These are phyloP conservation scores for Candida tallmaniae DNA, from an alignment of 805 yeast genomes.

Conservation along the genomic window DNA sequence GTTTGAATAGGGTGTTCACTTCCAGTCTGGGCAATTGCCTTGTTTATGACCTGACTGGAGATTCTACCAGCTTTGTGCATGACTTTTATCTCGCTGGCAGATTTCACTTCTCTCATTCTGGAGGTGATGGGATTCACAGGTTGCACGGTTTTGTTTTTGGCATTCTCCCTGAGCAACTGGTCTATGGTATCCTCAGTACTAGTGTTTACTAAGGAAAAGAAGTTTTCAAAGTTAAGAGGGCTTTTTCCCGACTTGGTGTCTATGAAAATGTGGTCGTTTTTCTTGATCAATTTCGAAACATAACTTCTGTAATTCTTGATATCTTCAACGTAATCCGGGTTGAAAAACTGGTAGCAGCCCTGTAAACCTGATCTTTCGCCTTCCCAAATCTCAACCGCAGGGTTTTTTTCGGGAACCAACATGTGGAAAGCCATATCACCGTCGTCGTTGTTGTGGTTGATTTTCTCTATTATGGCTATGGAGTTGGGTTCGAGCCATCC, in stretches of 20 bases:
- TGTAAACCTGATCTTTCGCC: slow-evolving; percentile 86
- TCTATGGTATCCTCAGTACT: slow-evolving; percentile 6
- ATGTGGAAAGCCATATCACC: slow-evolving; percentile 62
- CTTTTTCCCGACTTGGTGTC: slow-evolving; percentile 28
- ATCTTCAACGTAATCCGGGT: slow-evolving; percentile 72
- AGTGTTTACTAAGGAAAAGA: background rate
- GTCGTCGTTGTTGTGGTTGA: slow-evolving; percentile 39
- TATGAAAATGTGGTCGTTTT: slow-evolving; percentile 50
- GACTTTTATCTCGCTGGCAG: slow-evolving; percentile 66
- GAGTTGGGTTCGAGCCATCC: slow-evolving; percentile 94
- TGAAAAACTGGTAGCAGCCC: slow-evolving; percentile 79
- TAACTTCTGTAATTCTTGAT: slow-evolving; percentile 41
- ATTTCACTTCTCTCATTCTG: slow-evolving; percentile 63
- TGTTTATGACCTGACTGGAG: slow-evolving; percentile 78
- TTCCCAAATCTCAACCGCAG: slow-evolving; percentile 85
- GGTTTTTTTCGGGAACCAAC: slow-evolving; percentile 82
- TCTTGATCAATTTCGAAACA: slow-evolving; percentile 43
- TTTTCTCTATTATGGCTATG: slow-evolving; percentile 61
- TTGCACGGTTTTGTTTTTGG: slow-evolving; percentile 30
- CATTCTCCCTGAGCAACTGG: slow-evolving; percentile 8
- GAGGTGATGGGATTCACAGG: slow-evolving; percentile 43
- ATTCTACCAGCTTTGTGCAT: slow-evolving; percentile 82
- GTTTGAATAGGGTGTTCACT: slow-evolving; percentile 45
- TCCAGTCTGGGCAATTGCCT: slow-evolving; percentile 63
- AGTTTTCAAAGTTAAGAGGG: slow-evolving; percentile 1